Base-by-base conservation (phyloP, 352 stramenopile genomes). In the Phytophthora parvispora region DNA sequence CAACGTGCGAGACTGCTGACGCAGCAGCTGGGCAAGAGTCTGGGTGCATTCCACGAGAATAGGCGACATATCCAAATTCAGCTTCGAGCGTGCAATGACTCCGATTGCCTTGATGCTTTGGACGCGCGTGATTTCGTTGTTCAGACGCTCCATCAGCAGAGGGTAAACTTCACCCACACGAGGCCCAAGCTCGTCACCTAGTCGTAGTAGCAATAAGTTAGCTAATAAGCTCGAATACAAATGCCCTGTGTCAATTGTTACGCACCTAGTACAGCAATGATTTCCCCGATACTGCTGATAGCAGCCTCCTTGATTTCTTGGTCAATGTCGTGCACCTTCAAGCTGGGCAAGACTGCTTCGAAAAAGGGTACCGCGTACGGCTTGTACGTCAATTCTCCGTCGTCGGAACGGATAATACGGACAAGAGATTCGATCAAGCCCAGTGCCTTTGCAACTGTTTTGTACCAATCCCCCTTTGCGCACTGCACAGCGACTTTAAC, bases 261-360 rank as follows among this genome's bases (percentile, higher is more conserved):
- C 77, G 51, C 58, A 89, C 81, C 89, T 6, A 95, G 66, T 16
- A 80, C 76, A 27, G 94, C 80, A 32, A 98, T 84, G 48, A 98
- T 84, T 59, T 98, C 87, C 2, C 90, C 94, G 10, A 99, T 89
- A 62, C 93, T 97, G 57, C 80, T 89, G 63, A 99, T 98, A 10
- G 93, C 93, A 56, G 96, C 93, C 69, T 99, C 98, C 72, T 99
- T 99, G 67, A 99, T 99, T 83, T 99, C 98, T 80, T 99, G 97
- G 67, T 99, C 98, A 54, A 99, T 98, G 69, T 99, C 98, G 71
- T 99, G 86, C 5, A 95, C 94, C 61, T 97, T 91, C 32, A 99
- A 84, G n/a, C 94, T 96, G 29, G 97, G 95, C 67, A 99, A 75
- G 16, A 99, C 92, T 6, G 96, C 94, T 34, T 95, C 80, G 64